phyloP scores from a whole-genome alignment of 768 basidiomycete species.

The Filobasidium floriforme region DNA sequence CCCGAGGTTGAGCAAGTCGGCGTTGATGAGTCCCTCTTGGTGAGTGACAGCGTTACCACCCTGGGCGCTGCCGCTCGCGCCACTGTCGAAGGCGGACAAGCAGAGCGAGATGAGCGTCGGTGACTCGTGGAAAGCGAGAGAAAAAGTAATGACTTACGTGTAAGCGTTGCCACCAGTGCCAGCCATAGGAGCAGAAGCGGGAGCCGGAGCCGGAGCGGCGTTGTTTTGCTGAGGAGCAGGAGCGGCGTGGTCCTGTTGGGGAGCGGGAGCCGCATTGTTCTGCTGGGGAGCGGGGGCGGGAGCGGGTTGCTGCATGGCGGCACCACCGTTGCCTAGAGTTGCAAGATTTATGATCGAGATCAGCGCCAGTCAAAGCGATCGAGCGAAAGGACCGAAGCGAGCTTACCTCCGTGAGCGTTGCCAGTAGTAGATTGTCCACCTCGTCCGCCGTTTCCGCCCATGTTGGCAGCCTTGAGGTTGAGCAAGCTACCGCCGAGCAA shows the following conservation, averaged over 20 bases:
- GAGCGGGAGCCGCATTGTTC: neutral
- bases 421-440: neutral
- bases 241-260: neutral
- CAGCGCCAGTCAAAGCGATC: neutral
- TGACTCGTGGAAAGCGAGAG: neutral
- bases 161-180: neutral
- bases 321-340: neutral
- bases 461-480: neutral
- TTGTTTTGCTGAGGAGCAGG: neutral
- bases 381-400: neutral
- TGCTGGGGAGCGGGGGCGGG: neutral
- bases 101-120: neutral
- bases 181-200: neutral
- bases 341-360: neutral
- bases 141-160: neutral
- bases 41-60: neutral
- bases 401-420: neutral
- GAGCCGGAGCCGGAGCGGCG: neutral
- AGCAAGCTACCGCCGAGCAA: neutral
- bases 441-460: neutral
- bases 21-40: conserved; percentile 1
- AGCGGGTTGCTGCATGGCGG: neutral
- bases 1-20: conserved; percentile 5
- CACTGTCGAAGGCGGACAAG: neutral
- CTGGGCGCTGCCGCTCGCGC: neutral